A percentile compares a stretch with the other conserved stretches of the same genome.
Conservation (phyloP, 306 rosid genomes). For the Ormosia emarginata region DNA sequence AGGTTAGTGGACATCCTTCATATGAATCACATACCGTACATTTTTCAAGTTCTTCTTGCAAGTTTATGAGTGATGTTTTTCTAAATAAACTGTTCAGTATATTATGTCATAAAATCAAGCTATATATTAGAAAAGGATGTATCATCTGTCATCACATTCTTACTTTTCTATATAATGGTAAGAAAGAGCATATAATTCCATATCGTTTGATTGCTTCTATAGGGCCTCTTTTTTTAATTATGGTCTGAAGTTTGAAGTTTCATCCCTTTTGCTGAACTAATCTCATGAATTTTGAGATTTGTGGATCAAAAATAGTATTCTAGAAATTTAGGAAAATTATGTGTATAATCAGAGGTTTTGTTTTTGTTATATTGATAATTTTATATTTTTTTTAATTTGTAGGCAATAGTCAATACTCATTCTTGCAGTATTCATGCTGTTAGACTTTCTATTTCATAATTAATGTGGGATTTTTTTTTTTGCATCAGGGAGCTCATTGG, state of each 20-base stretch:
- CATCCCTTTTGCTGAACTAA: neutral
- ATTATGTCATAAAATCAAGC: neutral
- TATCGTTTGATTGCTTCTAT: neutral
- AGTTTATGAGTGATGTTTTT: neutral
- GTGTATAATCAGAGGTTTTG: neutral
- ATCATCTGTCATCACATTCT: neutral
- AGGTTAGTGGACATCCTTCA: slow-evolving; percentile 45
- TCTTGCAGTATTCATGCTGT: neutral
- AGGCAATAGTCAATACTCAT: neutral
- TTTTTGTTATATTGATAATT: neutral
- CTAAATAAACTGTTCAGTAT: neutral
- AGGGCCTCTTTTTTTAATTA: neutral
- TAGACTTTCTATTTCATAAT: neutral
- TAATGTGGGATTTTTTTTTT: neutral
- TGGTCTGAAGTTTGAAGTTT: neutral
- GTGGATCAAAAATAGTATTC: neutral
- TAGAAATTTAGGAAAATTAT: neutral
- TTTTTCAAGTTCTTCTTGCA: neutral
- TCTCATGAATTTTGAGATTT: neutral
- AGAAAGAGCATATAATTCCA: neutral
- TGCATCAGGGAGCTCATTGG: slow-evolving; percentile 41
- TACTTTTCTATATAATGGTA: neutral
- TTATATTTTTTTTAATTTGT: neutral
- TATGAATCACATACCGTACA: neutral
- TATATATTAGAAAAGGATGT: neutral